Percentiles rank a stretch among this genome's conserved stretches.
phyloP scores from a whole-genome alignment of 2,329 filamentous ascomycete species.

The Alternaria viburni region DNA sequence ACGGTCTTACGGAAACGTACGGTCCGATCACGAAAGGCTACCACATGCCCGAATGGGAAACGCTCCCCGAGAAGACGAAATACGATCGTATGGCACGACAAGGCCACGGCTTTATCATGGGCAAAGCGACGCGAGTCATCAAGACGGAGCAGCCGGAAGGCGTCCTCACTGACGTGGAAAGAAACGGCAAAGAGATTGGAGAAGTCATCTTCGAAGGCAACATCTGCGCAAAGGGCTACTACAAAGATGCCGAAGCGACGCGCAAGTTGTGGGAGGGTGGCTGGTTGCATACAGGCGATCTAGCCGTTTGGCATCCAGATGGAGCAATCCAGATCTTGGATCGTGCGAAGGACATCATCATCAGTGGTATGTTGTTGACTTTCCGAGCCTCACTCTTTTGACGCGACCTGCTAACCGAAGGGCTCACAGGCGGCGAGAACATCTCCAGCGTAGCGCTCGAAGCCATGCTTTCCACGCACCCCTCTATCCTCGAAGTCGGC shows the following conservation, averaged over 20 bases:
- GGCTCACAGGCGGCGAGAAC: constrained; percentile 80
- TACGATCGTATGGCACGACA: constrained; percentile 92
- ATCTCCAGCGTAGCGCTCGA: constrained; percentile 94
- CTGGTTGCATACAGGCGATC: constrained; percentile 84
- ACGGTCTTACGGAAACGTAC: constrained; percentile 88
- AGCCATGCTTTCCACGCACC: constrained; percentile 85
- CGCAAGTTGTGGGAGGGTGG: constrained; percentile 86
- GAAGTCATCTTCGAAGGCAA: constrained; percentile 90
- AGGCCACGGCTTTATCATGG: constrained; percentile 88
- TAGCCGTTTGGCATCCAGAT: constrained; percentile 92
- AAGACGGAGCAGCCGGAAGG: constrained; percentile 76
- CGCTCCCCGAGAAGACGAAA: constrained; percentile 73
- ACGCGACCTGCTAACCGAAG: not conserved
- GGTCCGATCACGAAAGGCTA: constrained; percentile 97
- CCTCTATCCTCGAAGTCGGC: constrained; percentile 86
- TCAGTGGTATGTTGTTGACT: constrained; percentile 69
- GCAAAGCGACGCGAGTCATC: constrained; percentile 79
- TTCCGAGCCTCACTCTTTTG: not conserved
- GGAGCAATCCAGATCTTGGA: constrained; percentile 92
- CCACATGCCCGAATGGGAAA: constrained; percentile 82
- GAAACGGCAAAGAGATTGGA: constrained; percentile 76
- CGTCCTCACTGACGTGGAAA: constrained; percentile 69
- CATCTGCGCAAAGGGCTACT: constrained; percentile 90
- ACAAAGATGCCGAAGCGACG: constrained; percentile 86
- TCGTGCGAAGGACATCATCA: constrained; percentile 96